Conservation (phyloP, 495 filamentous ascomycete species). For the Rhizodiscina lignyota region DNA sequence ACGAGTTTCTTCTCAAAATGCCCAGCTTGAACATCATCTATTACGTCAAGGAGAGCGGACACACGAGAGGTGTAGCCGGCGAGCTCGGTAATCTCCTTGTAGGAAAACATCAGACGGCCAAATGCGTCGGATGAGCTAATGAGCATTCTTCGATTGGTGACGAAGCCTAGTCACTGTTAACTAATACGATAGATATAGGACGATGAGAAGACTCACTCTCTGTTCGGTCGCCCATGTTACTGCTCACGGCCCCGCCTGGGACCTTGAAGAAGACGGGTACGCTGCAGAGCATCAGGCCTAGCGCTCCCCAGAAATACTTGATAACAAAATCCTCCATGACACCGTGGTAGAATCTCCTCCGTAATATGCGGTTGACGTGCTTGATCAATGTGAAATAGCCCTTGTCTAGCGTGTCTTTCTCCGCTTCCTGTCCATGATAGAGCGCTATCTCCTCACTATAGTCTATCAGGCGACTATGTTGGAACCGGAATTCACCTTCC, state of each 20-base stretch:
- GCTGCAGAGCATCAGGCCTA: conserved; percentile 87
- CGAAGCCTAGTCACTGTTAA: conserved; percentile 55
- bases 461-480: conserved; percentile 87
- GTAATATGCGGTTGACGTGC: conserved; percentile 90
- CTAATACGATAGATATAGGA: not conserved
- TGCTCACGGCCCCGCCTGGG: conserved; percentile 48
- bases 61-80: conserved; percentile 92
- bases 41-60: conserved; percentile 73
- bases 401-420: conserved; percentile 94
- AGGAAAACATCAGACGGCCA: conserved; percentile 93
- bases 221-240: conserved; percentile 76
- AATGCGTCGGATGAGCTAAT: conserved; percentile 89
- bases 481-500: conserved; percentile 91
- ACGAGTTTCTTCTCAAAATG: conserved; percentile 93
- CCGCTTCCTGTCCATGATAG: conserved; percentile 83
- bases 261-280: conserved; percentile 92
- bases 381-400: conserved; percentile 98
- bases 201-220: conserved; percentile 41
- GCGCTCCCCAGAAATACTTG: conserved; percentile 96
- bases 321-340: conserved; percentile 99
- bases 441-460: conserved; percentile 89
- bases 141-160: conserved; percentile 84
- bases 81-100: conserved; percentile 89
- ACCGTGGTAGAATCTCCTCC: conserved; percentile 79
- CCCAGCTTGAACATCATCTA: conserved; percentile 79